Conservation (phyloP, 1,284 basidiomycete species). For the Malassezia furfur region DNA sequence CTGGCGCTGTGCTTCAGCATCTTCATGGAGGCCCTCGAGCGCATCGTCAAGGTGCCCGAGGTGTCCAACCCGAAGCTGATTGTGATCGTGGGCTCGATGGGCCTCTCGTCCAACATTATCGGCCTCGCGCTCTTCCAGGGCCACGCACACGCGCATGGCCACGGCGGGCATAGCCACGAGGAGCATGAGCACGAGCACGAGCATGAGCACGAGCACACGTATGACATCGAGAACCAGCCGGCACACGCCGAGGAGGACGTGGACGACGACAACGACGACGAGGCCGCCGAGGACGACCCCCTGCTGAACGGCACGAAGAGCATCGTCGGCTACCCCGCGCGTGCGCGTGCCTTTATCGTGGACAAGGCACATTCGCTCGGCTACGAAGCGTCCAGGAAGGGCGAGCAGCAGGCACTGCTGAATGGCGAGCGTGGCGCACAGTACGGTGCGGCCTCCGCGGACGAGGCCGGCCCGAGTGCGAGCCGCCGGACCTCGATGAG, state of each 20-base stretch:
- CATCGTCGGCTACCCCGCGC: conserved; percentile 74
- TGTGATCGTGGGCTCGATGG: conserved; percentile 79
- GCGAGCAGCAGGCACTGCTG: conserved; percentile 7
- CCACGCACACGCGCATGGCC: conserved; percentile 37
- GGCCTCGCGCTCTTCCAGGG: conserved; percentile 90
- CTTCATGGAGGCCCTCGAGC: conserved; percentile 78
- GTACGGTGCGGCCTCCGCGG: conserved; percentile 16
- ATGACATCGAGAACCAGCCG: not conserved
- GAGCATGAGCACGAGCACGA: conserved; percentile 26
- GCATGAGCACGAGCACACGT: conserved; percentile 13
- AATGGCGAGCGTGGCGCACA: conserved; percentile 15
- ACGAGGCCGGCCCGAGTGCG: conserved; percentile 9
- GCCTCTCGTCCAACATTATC: conserved; percentile 81
- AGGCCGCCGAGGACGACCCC: conserved; percentile 11
- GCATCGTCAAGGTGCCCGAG: conserved; percentile 68
- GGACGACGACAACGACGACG: conserved; percentile 8
- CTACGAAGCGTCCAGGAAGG: conserved; percentile 23
- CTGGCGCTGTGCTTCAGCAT: conserved; percentile 93
- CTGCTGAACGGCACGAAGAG: conserved; percentile 25
- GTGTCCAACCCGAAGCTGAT: conserved; percentile 76
- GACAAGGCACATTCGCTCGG: conserved; percentile 72
- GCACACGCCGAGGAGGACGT: not conserved
- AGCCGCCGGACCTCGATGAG: conserved; percentile 57
- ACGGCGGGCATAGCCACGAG: conserved; percentile 60
- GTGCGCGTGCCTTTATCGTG: conserved; percentile 76